Evolutionary conservation across 352 stramenopile species (phyloP), one percentile per base, ranked within the genome.

Genomic region (Globisporangium barbulae): DNA sequence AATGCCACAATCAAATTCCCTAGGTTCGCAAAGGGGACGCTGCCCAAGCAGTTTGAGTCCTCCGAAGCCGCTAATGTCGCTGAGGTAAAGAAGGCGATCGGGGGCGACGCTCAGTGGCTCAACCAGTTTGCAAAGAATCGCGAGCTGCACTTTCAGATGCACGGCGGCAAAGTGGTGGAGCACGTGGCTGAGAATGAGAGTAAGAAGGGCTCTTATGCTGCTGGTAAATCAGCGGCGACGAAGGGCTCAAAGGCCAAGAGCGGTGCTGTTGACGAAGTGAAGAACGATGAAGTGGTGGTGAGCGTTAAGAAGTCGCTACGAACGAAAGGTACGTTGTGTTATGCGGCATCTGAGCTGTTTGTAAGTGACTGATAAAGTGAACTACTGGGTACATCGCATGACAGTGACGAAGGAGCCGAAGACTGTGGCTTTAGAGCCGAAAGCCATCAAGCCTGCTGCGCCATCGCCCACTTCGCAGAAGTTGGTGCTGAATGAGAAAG

Each of bases 1-100:
- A 70, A 63, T 35, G 81, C 81, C 33, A 71, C 64, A 13, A 65
- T 57, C 12, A 69, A 75, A 56, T 71, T 88, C 28, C 81, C 81
- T 0, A 71, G 54, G 15, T 90, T 90, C 61, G 53, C 52, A 9
- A 58, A 63, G 25, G 76, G 81, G 12, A 81, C 78, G 19, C 55
- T 90, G 12, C 78, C 73, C 1, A 49, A 61, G 22, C 41, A 76
- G 44, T 90, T 74, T 42, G 64, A 66, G 22, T 31, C n/a, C 5
- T 42, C 39, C 6, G 62, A 67, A 3, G 63, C 73, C 2, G 57
- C 71, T 37, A 67, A 63, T 12, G 74, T 85, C 45, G 69, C 64
- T n/a, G 52, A 59, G 25, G 39, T 31, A 31, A 71, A 64, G 37
- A 66, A 67, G 33, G 73, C 55, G 21, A 53, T 47, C 0, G 70